Conservation (phyloP, 495 filamentous ascomycete species). For the Glarea lozoyensis region DNA sequence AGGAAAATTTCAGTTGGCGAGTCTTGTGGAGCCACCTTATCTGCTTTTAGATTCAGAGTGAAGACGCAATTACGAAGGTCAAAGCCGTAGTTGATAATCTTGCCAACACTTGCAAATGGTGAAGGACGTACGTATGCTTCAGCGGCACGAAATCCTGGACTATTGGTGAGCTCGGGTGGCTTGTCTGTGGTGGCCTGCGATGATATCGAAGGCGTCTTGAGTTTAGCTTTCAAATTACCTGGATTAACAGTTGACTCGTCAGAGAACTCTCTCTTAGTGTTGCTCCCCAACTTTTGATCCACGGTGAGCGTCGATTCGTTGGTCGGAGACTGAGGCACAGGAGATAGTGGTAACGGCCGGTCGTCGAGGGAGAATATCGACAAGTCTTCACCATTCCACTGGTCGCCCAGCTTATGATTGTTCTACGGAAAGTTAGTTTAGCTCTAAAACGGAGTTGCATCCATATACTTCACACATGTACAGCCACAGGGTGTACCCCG, state of each 20-base stretch:
- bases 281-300: conserved; percentile 21
- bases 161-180: conserved; percentile 41
- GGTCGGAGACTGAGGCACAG: conserved; percentile 29
- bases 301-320: conserved; percentile 27
- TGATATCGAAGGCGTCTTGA: conserved; percentile 65
- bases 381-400: conserved; percentile 96
- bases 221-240: conserved; percentile 59
- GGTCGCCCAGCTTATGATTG: conserved; percentile 81
- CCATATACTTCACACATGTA: conserved; percentile 61
- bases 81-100: conserved; percentile 60
- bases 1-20: conserved; percentile 77
- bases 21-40: conserved; percentile 40
- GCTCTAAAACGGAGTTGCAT: background rate
- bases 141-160: conserved; percentile 75
- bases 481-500: conserved; percentile 84
- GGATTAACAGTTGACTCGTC: conserved; percentile 53
- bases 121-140: conserved; percentile 87
- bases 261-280: conserved; percentile 33
- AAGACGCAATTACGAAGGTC: conserved; percentile 72
- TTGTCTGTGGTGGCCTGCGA: conserved; percentile 41
- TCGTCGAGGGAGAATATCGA: conserved; percentile 85
- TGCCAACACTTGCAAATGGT: conserved; percentile 66
- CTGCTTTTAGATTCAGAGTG: conserved; percentile 51
- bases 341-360: conserved; percentile 49
- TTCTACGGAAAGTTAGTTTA: conserved; percentile 37